A percentile compares a stretch with the other conserved stretches of the same genome.
phyloP scores from a whole-genome alignment of 2,329 filamentous ascomycete genomes.

The Botryotinia narcissicola region DNA sequence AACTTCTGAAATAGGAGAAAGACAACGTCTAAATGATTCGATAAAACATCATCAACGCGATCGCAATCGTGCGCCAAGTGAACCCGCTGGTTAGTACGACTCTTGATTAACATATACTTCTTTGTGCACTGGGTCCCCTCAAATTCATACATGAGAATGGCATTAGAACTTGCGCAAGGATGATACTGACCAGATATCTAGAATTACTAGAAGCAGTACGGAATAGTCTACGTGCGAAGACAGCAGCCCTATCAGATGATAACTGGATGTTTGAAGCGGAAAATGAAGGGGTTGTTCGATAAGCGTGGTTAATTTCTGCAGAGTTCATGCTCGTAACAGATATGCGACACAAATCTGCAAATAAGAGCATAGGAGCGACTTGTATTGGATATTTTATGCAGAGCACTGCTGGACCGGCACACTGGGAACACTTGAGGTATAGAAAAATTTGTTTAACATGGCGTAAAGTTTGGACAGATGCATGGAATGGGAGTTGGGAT shows the following conservation, averaged over 20 bases:
- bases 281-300: conserved; percentile 27
- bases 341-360: background rate
- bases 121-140: background rate
- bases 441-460: conserved; percentile 10
- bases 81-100: conserved; percentile 58
- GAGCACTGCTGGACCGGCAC: background rate
- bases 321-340: background rate
- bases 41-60: conserved; percentile 60
- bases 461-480: background rate
- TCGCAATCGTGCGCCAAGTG: conserved; percentile 54
- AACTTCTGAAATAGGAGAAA: conserved; percentile 48
- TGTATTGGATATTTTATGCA: background rate
- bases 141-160: background rate
- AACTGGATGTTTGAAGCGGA: conserved; percentile 83
- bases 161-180: background rate
- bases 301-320: conserved; percentile 17
- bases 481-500: background rate
- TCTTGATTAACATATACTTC: too few relatives aligned
- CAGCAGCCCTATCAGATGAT: conserved; percentile 73
- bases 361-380: background rate
- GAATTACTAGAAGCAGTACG: conserved; percentile 69
- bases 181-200: conserved; percentile 35
- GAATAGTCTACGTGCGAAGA: conserved; percentile 68
- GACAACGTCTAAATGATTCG: conserved; percentile 58
- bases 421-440: background rate